Conservation (phyloP, 768 basidiomycete genomes). For the Krasilnikovozyma curviuscula region DNA sequence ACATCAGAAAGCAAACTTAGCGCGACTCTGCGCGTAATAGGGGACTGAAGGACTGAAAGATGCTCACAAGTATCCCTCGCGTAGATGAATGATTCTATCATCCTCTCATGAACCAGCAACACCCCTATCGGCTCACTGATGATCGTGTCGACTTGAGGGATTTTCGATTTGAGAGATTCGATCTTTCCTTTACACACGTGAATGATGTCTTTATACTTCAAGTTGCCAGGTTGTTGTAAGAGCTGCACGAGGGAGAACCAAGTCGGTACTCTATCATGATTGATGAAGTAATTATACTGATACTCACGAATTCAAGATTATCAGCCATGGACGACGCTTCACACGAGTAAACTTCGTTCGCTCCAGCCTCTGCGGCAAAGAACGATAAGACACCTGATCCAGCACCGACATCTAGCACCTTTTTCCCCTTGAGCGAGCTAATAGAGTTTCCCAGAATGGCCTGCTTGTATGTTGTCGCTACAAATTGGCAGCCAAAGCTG, state of each 20-base stretch:
- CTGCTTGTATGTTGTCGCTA: not conserved
- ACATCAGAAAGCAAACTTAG: too few species aligned
- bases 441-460: slow-evolving; percentile 9
- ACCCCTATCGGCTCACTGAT: slow-evolving; percentile 11
- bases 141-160: slow-evolving; percentile 6
- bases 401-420: slow-evolving; percentile 11
- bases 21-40: too few species aligned
- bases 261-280: too few species aligned
- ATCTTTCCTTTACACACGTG: slow-evolving; percentile 9
- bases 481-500: too few species aligned
- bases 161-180: slow-evolving; percentile 3
- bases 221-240: too few species aligned
- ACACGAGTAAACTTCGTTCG: slow-evolving; percentile 3
- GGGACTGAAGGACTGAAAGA: too few species aligned
- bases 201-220: slow-evolving; percentile 6
- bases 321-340: slow-evolving; percentile 8
- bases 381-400: slow-evolving; percentile 7
- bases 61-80: slow-evolving; percentile 6
- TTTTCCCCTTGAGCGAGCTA: not conserved
- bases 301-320: slow-evolving; percentile 3
- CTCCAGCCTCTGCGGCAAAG: slow-evolving; percentile 11
- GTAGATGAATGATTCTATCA: slow-evolving; percentile 10
- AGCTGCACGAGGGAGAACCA: too few species aligned
- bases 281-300: too few species aligned
- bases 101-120: slow-evolving; percentile 7